Evolutionary conservation across 2,329 filamentous ascomycete species (phyloP), one percentile per base, ranked within the genome.

Genomic region (Aspergillus sergii): DNA sequence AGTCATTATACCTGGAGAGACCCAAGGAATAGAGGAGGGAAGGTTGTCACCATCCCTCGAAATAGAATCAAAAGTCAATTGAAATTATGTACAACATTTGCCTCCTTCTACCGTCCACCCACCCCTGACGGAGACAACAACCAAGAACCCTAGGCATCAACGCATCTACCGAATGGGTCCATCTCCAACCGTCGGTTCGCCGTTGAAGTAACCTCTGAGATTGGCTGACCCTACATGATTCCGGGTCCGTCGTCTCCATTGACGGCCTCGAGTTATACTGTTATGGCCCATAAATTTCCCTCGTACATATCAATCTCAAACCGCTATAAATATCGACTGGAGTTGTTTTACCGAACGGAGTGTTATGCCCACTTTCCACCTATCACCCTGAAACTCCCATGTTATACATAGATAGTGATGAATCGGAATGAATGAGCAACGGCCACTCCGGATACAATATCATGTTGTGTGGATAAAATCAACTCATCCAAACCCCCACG

Each of bases 251-350:
- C 4, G 28, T n/a, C 9, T 51, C 48, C 28, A 32, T 32, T 12
- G 26, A 21, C 12, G 16, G 9, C 3, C 19, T 32, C 23, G 8
- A 28, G 26, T 30, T 19, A 8, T 50, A 10, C 26, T 34, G 28
- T 19, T 30, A 54, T 36, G 34, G 34, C 51, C 32, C 36, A 55
- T 55, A 36, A 39, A 39, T 39, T 26, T 36, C 32, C 30, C 32
- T 51, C 51, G 16, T 36, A 32, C n/a, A 39, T 36, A 16, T 55
- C 51, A 55, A 55, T 55, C 51, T 34, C 32, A 55, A 32, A 55
- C 51, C 36, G 32, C 32, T 55, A 55, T 55, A 36, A 55, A 55
- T 55, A 55, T 41, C 51, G 21, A 28, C 26, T n/a, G 26, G 26
- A 53, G n/a, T 4, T 34, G 50, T 32, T 21, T 54, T 4, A 54